Evolutionary conservation across 352 stramenopile genomes (phyloP), one percentile per base, ranked within the genome.

Genomic region (Pythium sukuiense): DNA sequence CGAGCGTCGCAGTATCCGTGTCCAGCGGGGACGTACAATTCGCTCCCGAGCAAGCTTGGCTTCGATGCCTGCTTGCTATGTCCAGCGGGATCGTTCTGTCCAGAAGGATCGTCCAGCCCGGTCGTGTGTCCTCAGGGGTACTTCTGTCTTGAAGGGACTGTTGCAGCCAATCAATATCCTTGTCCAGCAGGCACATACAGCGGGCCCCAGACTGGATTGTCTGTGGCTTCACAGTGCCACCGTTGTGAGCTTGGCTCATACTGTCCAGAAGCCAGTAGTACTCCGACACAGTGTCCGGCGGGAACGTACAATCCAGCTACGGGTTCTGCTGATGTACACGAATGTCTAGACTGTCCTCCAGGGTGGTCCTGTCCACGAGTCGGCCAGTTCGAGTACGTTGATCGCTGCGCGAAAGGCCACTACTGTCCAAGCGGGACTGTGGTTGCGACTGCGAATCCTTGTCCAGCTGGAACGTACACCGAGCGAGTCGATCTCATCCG

Each of bases 161-260:
- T 63, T 12, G 74, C 76, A 7, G 62, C 65, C 0, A 80, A 85
- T 13, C 78, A 96, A 61, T 96, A 89, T 63, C 91, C 90, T 0
- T 98, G 93, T 71, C 82, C 89, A 33, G 79, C 84, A 0, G 94
- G 93, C 9, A 96, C 89, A 0, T 98, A 93, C 63, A 92, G 85
- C 52, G 82, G 82, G 0, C 72, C 72, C 3, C 65, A 81, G 16
- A 93, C 83, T 2, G 80, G 77, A 12, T 61, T 92, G 29, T 72
- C 55, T 2, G 62, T 77, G 11, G 79, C 67, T 0, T 82, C 74
- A 0, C 72, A 89, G 63, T 97, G 85, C 45, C 57, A 76, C 18
- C 45, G 58, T n/a, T 95, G 81, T 53, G 71, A 76, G 13, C 41
- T 87, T 20, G 90, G 90, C n/a, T 80, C 72, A 20, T 98, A 95